These are phyloP conservation scores for Mimosa bimucronata DNA, from an alignment of 306 rosid genomes.

Conservation along the genomic window DNA sequence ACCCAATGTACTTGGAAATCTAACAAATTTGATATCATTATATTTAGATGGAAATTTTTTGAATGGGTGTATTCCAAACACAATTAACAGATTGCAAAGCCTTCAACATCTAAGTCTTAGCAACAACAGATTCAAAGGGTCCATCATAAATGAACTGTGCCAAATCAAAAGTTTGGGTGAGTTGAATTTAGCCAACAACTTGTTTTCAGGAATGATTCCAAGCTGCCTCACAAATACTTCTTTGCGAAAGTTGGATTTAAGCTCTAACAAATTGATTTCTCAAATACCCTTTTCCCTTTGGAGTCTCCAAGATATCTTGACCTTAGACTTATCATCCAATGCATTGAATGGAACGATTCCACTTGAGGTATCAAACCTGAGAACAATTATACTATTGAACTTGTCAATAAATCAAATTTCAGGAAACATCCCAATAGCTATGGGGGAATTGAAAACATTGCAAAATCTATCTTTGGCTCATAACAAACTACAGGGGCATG, in stretches of 20 bases:
- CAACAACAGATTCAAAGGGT: too few relatives aligned
- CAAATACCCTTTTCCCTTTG: neutral
- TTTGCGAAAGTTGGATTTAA: too few relatives aligned
- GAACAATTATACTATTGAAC: neutral
- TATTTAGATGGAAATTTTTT: neutral
- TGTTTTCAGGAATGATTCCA: too few relatives aligned
- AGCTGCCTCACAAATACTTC: too few relatives aligned
- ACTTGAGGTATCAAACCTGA: neutral
- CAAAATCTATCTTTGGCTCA: neutral
- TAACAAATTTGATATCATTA: neutral
- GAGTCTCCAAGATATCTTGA: neutral
- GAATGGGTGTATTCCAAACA: conserved; percentile 39
- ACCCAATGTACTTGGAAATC: neutral
- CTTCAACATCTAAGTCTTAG: conserved; percentile 33
- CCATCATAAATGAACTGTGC: too few relatives aligned
- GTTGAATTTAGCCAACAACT: too few relatives aligned
- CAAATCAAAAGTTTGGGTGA: too few relatives aligned
- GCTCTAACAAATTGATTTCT: neutral
- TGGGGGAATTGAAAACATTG: neutral
- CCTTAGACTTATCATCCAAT: neutral
- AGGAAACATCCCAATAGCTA: neutral
- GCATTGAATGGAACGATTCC: neutral
- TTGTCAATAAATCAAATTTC: neutral
- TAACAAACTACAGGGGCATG: neutral
- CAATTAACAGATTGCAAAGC: conserved; percentile 29